Evolutionary conservation across 768 basidiomycete species (phyloP), one percentile per base, ranked within the genome.

Genomic region (Panaeolus cyanescens): DNA sequence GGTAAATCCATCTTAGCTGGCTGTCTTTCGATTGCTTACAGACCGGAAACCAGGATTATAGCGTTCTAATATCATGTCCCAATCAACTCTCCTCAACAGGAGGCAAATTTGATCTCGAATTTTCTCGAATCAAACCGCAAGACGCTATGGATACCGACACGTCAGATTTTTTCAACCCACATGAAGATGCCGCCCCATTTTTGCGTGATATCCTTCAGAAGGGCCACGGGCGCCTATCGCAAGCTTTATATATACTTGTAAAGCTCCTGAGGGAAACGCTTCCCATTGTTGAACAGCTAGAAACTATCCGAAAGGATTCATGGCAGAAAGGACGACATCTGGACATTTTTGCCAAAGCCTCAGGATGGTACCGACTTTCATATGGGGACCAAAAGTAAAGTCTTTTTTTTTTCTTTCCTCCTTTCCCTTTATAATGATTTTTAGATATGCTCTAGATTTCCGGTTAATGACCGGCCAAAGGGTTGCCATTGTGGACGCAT

Each of bases 341-440:
- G 20, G 88, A 90, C 65, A 83, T 84, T n/a, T 87, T 90, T 69
- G 84, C 90, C 4, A 94, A 93, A 75, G 85, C 88, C 12, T 86
- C 89, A 55, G 90, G 89, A 2, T 94, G 93, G 92, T 94, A 89
- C 74, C 79, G 93, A 56, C 74, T 93, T 22, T 72, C 92, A 53
- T 91, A 91, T 60, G 81, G 85, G 6, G 86, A 91, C 70, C 77
- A 86, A 25, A 83, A 83, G 91, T 90, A 67, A 22, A 77, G 69
- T 39, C 45, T 22, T 61, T 10, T 54, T 17, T 39, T 15, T 31
- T 17, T 22, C 30, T 56, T n/a, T 55, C 54, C 13, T 54, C 55
- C 33, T 56, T 42, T 37, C 62, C 32, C 33, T 50, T 55, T 36
- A 19, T 68, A 20, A 59, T 45, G 22, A 34, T 40, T 10, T 45